A percentile compares a stretch with the other conserved stretches of the same genome.
Conservation (phyloP, 2,329 filamentous ascomycete genomes). For the Mycosphaerella sp. region DNA sequence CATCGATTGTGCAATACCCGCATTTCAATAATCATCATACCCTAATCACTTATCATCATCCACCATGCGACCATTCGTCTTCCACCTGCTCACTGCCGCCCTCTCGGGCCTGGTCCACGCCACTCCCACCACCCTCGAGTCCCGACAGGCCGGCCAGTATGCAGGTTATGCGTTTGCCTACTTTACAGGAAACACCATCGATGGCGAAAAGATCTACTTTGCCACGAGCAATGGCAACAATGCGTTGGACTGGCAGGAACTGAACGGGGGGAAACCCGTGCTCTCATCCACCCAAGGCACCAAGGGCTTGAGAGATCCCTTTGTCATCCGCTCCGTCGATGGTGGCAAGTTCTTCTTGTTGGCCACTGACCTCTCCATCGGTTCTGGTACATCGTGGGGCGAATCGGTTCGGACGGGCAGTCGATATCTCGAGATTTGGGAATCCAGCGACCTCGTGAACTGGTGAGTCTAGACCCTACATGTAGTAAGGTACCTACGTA, state of each 20-base stretch:
- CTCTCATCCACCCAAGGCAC: conserved; percentile 45
- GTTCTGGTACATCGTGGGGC: conserved; percentile 49
- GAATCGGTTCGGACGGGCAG: conserved; percentile 45
- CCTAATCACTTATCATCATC: no score
- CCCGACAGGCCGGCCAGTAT: conserved; percentile 10
- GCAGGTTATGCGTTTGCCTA: conserved; percentile 48
- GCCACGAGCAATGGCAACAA: conserved; percentile 49
- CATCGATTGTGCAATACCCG: no score
- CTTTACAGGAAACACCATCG: conserved; percentile 42
- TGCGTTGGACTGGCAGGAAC: conserved; percentile 46
- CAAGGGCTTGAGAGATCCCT: conserved; percentile 48
- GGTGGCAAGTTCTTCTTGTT: conserved; percentile 49
- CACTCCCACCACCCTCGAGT: background rate
- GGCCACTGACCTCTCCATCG: conserved; percentile 50
- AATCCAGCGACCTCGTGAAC: conserved; percentile 45
- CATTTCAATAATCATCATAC: no score
- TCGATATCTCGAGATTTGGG: conserved; percentile 47
- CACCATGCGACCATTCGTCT: conserved; percentile 3
- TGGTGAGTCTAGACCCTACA: conserved; percentile 27
- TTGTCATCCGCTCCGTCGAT: conserved; percentile 47
- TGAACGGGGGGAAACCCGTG: conserved; percentile 44
- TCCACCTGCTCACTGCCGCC: conserved; percentile 7
- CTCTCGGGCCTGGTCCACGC: conserved; percentile 2
- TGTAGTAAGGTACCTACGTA: no score
- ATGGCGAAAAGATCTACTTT: conserved; percentile 49